These are phyloP conservation scores for Cladosporium sp. DNA, from an alignment of 2,329 filamentous ascomycete species.

Conservation along the genomic window DNA sequence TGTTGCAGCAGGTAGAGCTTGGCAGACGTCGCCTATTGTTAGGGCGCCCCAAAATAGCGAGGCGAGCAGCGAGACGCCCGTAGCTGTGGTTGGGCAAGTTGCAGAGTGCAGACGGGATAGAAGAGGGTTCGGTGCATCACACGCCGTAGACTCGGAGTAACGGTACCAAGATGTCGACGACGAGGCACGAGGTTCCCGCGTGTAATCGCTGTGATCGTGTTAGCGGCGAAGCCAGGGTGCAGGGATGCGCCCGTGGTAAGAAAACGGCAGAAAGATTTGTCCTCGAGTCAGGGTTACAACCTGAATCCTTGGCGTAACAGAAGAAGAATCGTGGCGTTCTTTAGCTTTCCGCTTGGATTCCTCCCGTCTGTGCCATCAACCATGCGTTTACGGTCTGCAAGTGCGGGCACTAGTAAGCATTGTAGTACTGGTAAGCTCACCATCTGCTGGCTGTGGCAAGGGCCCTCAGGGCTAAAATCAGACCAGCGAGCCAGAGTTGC, in stretches of 20 bases:
- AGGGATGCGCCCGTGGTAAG: neutral
- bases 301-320: neutral
- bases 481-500: slow-evolving; percentile 1
- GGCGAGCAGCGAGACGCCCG: neutral
- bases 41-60: slow-evolving; percentile 4
- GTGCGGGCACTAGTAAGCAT: slow-evolving; percentile 9
- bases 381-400: neutral
- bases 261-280: slow-evolving; percentile 6
- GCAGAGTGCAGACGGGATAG: neutral
- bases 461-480: neutral
- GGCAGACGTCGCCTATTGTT: slow-evolving; percentile 9
- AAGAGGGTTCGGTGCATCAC: neutral
- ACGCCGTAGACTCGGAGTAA: neutral
- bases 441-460: neutral
- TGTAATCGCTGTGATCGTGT: too few species aligned
- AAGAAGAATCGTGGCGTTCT: neutral
- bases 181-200: neutral
- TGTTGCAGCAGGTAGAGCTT: slow-evolving; percentile 10
- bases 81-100: neutral
- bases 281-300: neutral
- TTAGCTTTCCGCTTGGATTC: slow-evolving; percentile 8
- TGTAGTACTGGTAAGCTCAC: too few species aligned
- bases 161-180: neutral
- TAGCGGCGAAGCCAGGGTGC: neutral
- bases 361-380: slow-evolving; percentile 3